Evolutionary conservation across 176 grass and related monocot species (phyloP).

Genomic region (Carex parvula): DNA sequence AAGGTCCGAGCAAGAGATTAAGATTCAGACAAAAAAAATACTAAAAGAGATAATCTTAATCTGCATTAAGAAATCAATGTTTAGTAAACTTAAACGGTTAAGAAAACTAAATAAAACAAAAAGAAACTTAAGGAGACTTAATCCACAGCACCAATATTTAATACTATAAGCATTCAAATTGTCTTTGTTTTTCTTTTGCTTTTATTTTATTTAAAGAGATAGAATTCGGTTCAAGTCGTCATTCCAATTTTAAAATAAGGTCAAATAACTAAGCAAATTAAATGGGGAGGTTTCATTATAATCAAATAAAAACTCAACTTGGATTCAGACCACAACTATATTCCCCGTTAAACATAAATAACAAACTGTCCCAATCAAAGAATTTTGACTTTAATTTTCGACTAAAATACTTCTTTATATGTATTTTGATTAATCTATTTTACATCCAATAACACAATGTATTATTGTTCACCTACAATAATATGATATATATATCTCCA

Average conservation of each 20-base stretch:
- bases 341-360: neutral
- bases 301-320: neutral
- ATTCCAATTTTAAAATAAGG: neutral
- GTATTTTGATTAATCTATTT: neutral
- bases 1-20: no score
- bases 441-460: neutral
- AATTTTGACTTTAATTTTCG: neutral
- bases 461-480: neutral
- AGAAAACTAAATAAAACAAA: no score
- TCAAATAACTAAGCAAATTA: neutral
- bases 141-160: neutral
- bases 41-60: no score
- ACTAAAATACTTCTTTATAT: neutral
- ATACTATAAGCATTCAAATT: neutral
- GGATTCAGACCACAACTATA: neutral
- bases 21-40: no score
- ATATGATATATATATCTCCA: neutral
- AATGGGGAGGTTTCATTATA: neutral
- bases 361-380: neutral
- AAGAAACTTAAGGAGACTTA: no score
- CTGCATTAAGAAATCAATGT: no score
- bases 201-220: neutral
- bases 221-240: neutral
- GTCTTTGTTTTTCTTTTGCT: neutral
- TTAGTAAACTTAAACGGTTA: no score